A percentile compares a stretch with the other conserved stretches of the same genome.
phyloP scores from a whole-genome alignment of 2,329 filamentous ascomycete species.

The Pseudogymnoascus pannorum region DNA sequence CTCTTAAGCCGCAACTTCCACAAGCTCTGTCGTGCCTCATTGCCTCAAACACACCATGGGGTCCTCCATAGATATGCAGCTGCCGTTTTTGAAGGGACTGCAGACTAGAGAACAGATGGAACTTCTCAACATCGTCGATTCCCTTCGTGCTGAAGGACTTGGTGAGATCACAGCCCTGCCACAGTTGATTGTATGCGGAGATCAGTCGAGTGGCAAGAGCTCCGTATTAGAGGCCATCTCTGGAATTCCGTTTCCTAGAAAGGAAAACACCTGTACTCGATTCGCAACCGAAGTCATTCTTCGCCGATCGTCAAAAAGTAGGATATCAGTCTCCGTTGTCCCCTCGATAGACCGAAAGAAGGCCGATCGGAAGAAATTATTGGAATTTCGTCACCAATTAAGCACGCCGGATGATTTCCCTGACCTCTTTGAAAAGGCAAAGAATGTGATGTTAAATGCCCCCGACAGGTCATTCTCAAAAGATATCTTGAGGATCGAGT shows the following conservation, averaged over 20 bases:
- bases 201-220: constrained; percentile 34
- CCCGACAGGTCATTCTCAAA: constrained; percentile 22
- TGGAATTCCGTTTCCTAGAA: constrained; percentile 33
- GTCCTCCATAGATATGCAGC: constrained; percentile 6
- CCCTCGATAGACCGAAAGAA: constrained; percentile 12
- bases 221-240: constrained; percentile 31
- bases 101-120: constrained; percentile 42
- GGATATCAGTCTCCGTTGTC: constrained; percentile 13
- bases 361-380: constrained; percentile 12
- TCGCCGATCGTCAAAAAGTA: constrained; percentile 11
- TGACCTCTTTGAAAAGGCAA: constrained; percentile 18
- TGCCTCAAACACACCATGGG: constrained; percentile 8
- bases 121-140: constrained; percentile 49
- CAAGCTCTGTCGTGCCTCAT: not conserved
- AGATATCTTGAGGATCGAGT: constrained; percentile 18
- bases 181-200: constrained; percentile 38
- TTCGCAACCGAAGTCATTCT: constrained; percentile 39
- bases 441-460: constrained; percentile 14
- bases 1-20: not conserved
- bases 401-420: constrained; percentile 16
- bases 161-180: constrained; percentile 28
- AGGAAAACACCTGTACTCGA: constrained; percentile 34
- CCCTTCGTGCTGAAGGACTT: constrained; percentile 34
- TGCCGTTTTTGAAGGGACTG: constrained; percentile 15
- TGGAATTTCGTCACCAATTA: constrained; percentile 16